Percentiles rank a stretch among this genome's conserved stretches.
Conservation (phyloP, 2,329 filamentous ascomycete genomes). For the Pseudogymnoascus sp. region DNA sequence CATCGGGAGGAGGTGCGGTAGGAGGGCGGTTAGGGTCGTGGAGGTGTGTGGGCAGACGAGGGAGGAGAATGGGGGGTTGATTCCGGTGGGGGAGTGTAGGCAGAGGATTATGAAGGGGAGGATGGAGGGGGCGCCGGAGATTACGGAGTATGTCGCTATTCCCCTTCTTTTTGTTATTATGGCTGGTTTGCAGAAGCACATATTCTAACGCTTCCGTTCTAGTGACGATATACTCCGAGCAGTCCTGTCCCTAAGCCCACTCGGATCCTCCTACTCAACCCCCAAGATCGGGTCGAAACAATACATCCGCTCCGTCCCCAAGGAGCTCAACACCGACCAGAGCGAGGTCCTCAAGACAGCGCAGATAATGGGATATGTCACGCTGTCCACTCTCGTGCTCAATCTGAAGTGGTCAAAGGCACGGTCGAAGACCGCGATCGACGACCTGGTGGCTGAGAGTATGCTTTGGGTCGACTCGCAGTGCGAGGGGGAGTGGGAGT, state of each 20-base stretch:
- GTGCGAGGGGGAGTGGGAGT: conserved; percentile 72
- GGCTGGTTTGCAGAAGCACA: background rate
- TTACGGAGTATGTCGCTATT: conserved; percentile 56
- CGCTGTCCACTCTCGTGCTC: conserved; percentile 74
- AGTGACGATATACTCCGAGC: conserved; percentile 85
- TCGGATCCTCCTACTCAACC: conserved; percentile 81
- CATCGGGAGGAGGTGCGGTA: background rate
- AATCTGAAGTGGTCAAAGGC: conserved; percentile 82
- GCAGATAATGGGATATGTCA: conserved; percentile 83
- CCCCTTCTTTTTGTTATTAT: background rate
- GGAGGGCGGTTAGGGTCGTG: conserved; percentile 72
- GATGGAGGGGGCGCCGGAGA: conserved; percentile 64
- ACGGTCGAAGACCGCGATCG: conserved; percentile 77
- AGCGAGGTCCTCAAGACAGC: conserved; percentile 84
- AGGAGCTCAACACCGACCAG: conserved; percentile 92
- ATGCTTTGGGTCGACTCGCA: conserved; percentile 93
- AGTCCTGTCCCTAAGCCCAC: conserved; percentile 74
- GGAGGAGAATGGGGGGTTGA: conserved; percentile 84
- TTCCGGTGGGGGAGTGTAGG: conserved; percentile 72
- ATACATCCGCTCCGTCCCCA: conserved; percentile 87
- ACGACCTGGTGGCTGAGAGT: conserved; percentile 80
- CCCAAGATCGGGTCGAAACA: conserved; percentile 73
- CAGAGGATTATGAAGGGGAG: conserved; percentile 64
- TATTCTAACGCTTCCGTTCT: background rate
- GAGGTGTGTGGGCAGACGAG: conserved; percentile 83